Percentiles rank a stretch among this genome's conserved stretches.
phyloP scores from a whole-genome alignment of 495 filamentous ascomycete species.

The Amphirosellinia nigrospora region DNA sequence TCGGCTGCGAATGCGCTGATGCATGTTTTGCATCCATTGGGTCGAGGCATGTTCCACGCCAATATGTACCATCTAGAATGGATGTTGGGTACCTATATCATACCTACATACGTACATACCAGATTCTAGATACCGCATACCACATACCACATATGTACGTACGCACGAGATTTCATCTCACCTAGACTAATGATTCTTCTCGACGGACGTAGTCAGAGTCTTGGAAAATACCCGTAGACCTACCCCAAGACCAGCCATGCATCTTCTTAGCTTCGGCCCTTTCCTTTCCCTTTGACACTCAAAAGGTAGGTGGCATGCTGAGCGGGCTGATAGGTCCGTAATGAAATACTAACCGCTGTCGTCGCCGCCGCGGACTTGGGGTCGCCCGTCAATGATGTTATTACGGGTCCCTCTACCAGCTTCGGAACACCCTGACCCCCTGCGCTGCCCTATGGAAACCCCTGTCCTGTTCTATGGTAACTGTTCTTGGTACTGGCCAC shows the following conservation, averaged over 20 bases:
- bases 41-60: constrained; percentile 20
- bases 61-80: not conserved
- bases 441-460: constrained; percentile 22
- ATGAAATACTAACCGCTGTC: constrained; percentile 15
- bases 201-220: too few relatives aligned
- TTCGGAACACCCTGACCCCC: constrained; percentile 18
- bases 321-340: constrained; percentile 25
- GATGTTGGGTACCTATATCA: constrained; percentile 11
- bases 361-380: constrained; percentile 19
- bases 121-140: not conserved
- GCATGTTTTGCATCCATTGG: constrained; percentile 26
- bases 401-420: constrained; percentile 10
- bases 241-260: constrained; percentile 17
- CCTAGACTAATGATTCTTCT: not conserved
- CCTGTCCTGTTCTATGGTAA: not conserved
- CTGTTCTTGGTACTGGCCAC: not conserved
- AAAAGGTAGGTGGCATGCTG: constrained; percentile 5
- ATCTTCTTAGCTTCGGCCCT: constrained; percentile 24
- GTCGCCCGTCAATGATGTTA: constrained; percentile 18
- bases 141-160: not conserved
- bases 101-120: not conserved
- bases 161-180: not conserved
- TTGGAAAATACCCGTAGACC: not conserved
- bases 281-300: constrained; percentile 11
- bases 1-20: constrained; percentile 10